phyloP scores from a whole-genome alignment of 164 flowering plant genomes.

The Stephania cephalantha region DNA sequence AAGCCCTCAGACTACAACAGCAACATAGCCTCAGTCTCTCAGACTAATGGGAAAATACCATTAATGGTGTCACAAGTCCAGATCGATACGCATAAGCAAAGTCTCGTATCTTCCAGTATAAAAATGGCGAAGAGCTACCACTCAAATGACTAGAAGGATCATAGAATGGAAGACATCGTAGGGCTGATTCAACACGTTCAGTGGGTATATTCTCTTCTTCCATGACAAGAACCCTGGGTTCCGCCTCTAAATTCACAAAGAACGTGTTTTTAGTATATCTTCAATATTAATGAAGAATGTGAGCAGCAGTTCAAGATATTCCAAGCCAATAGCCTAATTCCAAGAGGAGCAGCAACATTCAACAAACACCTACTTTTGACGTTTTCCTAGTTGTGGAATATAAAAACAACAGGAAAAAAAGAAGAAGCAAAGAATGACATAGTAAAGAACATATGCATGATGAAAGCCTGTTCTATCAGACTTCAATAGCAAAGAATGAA shows the following conservation, averaged over 20 bases:
- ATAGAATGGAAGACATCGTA: constrained; percentile 76
- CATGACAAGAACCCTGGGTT: constrained; percentile 41
- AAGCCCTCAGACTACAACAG: background rate
- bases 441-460: background rate
- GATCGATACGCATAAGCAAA: constrained; percentile 86
- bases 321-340: background rate
- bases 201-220: constrained; percentile 58
- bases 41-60: constrained; percentile 32
- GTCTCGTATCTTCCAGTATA: constrained; percentile 92
- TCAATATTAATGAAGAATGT: background rate
- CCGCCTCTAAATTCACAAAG: constrained; percentile 43
- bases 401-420: background rate
- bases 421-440: background rate
- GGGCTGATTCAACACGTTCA: constrained; percentile 55
- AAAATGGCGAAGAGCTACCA: constrained; percentile 33
- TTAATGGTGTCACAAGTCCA: constrained; percentile 54
- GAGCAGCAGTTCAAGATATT: background rate
- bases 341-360: background rate
- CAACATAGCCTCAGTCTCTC: too few species aligned
- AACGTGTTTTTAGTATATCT: background rate
- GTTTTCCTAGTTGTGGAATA: background rate
- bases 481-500: background rate
- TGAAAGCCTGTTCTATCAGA: background rate
- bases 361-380: background rate
- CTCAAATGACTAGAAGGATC: constrained; percentile 43